Evolutionary conservation across 306 rosid genomes (phyloP), one percentile per base, ranked within the genome.

Genomic region (Citrullus colocynthis): DNA sequence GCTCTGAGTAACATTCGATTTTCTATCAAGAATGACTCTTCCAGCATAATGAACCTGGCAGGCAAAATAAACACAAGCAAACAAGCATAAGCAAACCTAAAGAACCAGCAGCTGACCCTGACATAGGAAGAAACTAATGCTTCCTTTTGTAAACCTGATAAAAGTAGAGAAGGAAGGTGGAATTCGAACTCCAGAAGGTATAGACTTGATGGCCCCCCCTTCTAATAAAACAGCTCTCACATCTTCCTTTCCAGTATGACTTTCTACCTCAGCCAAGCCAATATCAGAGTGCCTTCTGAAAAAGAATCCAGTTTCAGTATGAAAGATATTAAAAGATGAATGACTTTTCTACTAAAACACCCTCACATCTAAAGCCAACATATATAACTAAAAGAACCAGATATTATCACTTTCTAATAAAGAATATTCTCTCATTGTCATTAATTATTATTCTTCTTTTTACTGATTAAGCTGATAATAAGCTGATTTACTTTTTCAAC

Each of bases 1-100:
- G 99, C 97, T 87, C 96, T 84, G 61, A 95, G 97, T 14, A 91
- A 89, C 88, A 89, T 71, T 20, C 97, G 99, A 79, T 95, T 89
- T 76, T 95, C 99, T 72, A 87, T 54, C 88, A 95, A 87, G 85
- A 95, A 95, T 44, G 80, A 21, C 75, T 88, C 89, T 16, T 95
- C 97, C 99, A 92, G 82, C 85, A 76, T 82, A 80, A 92, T 70
- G 89, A 92, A 92, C 86, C 98, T 92, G 89, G 57, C 81, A 75
- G 55, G 54, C n/a, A 66, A 5, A 21, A 48, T 73, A 79, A 1
- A 5, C 42, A 58, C 74, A 77, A 42, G 78, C 30, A 51, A 4
- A 15, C 28, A 61, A 78, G 36, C 51, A 60, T 71, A 81, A 83
- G 77, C 74, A 80, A 85, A 72, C 14, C 82, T 14, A 41, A 69